phyloP scores from a whole-genome alignment of 2,329 filamentous ascomycete species.

The Trichophyton equinum region DNA sequence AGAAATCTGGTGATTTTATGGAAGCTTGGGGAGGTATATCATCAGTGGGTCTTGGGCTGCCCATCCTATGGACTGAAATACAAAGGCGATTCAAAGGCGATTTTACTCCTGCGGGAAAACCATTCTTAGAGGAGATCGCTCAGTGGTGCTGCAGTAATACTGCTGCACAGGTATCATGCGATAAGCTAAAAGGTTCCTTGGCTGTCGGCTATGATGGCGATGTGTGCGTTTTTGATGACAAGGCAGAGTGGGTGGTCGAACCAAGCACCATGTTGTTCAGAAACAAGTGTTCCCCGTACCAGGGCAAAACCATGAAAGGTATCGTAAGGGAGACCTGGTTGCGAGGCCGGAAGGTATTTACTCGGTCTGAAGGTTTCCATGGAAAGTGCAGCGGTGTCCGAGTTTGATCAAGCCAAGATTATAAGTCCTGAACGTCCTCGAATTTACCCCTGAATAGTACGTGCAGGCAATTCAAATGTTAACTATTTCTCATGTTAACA shows the following conservation, averaged over 20 bases:
- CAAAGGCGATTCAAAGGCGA: constrained; percentile 33
- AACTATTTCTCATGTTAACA: too few relatives aligned
- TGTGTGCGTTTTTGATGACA: constrained; percentile 82
- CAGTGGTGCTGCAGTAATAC: constrained; percentile 78
- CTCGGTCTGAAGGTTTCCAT: constrained; percentile 41
- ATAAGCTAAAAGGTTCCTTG: constrained; percentile 69
- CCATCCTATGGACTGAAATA: constrained; percentile 75
- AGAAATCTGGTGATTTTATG: constrained; percentile 59
- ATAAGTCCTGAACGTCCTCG: background rate
- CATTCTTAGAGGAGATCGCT: constrained; percentile 62
- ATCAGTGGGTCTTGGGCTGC: constrained; percentile 80
- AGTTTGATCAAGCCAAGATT: constrained; percentile 13
- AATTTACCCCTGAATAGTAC: background rate
- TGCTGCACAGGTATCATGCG: constrained; percentile 73
- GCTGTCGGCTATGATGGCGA: constrained; percentile 77
- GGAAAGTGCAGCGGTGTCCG: constrained; percentile 10
- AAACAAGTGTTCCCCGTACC: constrained; percentile 85
- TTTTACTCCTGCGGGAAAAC: constrained; percentile 9
- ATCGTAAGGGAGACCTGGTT: constrained; percentile 79
- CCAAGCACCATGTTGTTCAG: constrained; percentile 81
- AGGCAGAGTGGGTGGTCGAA: constrained; percentile 60
- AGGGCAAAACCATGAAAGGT: constrained; percentile 64
- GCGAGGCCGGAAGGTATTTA: constrained; percentile 62
- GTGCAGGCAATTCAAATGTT: constrained; percentile 14
- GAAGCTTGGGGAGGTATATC: constrained; percentile 93